These are phyloP conservation scores for Talaromyces piceae DNA, from an alignment of 2,329 filamentous ascomycete genomes.

Conservation along the genomic window DNA sequence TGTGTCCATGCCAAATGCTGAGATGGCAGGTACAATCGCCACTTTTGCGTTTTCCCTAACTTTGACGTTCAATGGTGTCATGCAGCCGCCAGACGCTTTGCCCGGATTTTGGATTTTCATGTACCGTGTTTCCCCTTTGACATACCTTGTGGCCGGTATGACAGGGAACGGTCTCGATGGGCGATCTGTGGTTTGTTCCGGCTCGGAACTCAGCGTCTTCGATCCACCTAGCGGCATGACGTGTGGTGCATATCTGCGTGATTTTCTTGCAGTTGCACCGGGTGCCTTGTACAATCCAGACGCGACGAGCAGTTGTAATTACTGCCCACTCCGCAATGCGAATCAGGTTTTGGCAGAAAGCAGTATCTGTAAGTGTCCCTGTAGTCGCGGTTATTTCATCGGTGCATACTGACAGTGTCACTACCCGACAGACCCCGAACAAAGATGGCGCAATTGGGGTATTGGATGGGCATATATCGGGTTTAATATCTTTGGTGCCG, in stretches of 20 bases:
- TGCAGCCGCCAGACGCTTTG: constrained; percentile 51
- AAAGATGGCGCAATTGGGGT: constrained; percentile 64
- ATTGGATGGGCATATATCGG: constrained; percentile 53
- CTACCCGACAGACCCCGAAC: constrained; percentile 36
- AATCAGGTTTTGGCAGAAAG: constrained; percentile 39
- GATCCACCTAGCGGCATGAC: constrained; percentile 51
- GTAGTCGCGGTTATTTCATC: background rate
- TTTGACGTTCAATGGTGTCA: constrained; percentile 53
- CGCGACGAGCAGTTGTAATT: constrained; percentile 48
- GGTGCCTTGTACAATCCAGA: constrained; percentile 46
- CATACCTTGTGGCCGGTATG: constrained; percentile 46
- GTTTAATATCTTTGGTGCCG: constrained; percentile 51
- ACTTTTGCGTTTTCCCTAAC: constrained; percentile 54
- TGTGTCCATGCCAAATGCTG: constrained; percentile 59
- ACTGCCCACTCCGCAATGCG: constrained; percentile 28
- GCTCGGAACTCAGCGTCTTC: constrained; percentile 40
- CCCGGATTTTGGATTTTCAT: constrained; percentile 73
- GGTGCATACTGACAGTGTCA: background rate
- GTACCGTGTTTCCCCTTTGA: constrained; percentile 62
- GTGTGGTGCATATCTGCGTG: constrained; percentile 52
- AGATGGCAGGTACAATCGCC: constrained; percentile 59
- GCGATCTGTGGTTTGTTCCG: constrained; percentile 3
- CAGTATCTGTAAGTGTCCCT: constrained; percentile 26
- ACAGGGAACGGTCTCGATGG: constrained; percentile 7
- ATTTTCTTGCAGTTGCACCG: constrained; percentile 37